Base-by-base conservation (phyloP, 2,329 filamentous ascomycete species). In the Huntiella savannae region DNA sequence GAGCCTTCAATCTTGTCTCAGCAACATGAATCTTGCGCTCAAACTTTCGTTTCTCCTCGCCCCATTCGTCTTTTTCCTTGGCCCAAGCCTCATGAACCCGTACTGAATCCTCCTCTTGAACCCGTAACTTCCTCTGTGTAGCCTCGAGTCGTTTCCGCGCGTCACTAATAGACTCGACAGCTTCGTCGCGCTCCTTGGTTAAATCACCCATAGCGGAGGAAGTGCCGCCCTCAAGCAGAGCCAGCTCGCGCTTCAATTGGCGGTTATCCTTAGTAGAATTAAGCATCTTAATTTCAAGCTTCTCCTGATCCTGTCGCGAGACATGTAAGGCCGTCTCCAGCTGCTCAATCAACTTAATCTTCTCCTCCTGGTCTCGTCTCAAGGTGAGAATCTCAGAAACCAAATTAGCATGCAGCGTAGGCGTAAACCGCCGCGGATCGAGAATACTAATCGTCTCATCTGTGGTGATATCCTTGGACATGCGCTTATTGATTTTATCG, bases 371-470 rank as follows among this genome's bases (percentile, higher is more conserved):
- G 53, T 98, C 91, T 49, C 91, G 73, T 16, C 87, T 77, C 43
- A 98, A 64, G 2, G 78, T 76, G 35, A 98, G 67, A 52, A 98
- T 98, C 60, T 98, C 91, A 0, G 88, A 88, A 1, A 98, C 88
- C 5, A 98, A 67, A 43, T 84, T 95, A 6, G 91, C 91, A 60
- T 96, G 91, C 8, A 98, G 65, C 0, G 87, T 96, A 1, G 91
- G 91, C 0, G 91, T 98, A 57, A 98, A 95, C 34, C 91, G 75
- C 47, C 88, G 77, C 3, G 91, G 86, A 57, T 98, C 91, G 28
- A 95, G 67, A 16, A 85, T 77, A 53, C 73, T 71, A 49, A 86
- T 76, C 39, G 66, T 74, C 52, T 88, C 81, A 53, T 88, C 77
- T 46, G 64, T 71, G 16, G 66, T 63, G 17, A 74, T 61, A 57